A percentile compares a stretch with the other conserved stretches of the same genome.
Evolutionary conservation across 495 filamentous ascomycete genomes (phyloP).

Genomic region (Aspergillus cavernicola): DNA sequence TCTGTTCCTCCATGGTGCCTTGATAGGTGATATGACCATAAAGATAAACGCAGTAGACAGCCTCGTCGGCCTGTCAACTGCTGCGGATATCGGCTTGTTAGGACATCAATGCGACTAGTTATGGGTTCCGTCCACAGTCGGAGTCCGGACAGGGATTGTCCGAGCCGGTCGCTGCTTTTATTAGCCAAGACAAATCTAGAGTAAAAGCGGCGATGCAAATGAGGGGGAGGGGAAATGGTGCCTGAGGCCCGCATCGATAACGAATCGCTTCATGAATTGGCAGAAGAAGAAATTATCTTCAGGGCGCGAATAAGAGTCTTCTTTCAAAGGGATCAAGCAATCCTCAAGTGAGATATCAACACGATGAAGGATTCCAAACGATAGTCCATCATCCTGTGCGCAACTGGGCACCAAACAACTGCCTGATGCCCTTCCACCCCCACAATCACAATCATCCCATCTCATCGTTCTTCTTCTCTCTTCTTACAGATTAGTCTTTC

Average conservation of each 20-base stretch:
- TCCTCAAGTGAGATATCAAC: conserved; percentile 2
- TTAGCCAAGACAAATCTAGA: neutral
- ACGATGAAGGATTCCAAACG: conserved; percentile 5
- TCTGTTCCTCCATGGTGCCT: conserved; percentile 58
- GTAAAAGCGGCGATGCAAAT: conserved; percentile 17
- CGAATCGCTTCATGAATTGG: neutral
- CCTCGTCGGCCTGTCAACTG: neutral
- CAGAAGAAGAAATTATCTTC: conserved; percentile 2
- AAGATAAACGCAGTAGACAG: neutral
- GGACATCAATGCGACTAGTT: too few species aligned
- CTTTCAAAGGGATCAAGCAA: neutral
- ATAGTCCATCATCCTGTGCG: neutral
- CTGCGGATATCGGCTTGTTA: too few species aligned
- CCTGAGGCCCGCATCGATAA: conserved; percentile 11
- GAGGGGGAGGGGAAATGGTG: conserved; percentile 20
- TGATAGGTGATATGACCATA: neutral
- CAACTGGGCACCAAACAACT: conserved; percentile 9
- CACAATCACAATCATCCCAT: neutral
- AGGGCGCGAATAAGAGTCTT: neutral
- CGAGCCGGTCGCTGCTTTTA: conserved; percentile 18
- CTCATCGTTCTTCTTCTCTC: conserved; percentile 3
- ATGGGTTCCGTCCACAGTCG: too few species aligned
- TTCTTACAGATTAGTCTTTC: neutral
- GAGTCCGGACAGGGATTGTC: neutral
- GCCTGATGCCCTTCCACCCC: conserved; percentile 3